Percentiles rank a stretch among this genome's conserved stretches.
These are phyloP conservation scores for Dianthus caryophyllus DNA, from an alignment of 148 eudicot species.

Conservation along the genomic window DNA sequence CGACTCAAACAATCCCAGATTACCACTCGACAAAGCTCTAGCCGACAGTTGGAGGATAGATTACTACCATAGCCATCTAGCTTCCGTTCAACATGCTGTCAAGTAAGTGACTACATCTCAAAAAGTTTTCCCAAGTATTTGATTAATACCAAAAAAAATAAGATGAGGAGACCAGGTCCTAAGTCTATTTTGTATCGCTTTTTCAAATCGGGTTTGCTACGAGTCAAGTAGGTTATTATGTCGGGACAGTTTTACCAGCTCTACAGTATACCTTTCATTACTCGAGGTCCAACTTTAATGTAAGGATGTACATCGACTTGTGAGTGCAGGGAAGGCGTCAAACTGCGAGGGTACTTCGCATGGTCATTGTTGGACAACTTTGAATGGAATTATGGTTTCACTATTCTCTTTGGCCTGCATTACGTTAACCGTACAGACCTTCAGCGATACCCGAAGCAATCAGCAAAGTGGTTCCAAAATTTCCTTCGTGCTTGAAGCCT, in stretches of 20 bases:
- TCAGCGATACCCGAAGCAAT: slow-evolving; percentile 29
- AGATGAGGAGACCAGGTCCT: too few species aligned
- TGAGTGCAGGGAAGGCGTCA: slow-evolving; percentile 24
- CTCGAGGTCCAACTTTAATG: too few species aligned
- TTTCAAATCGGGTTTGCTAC: too few species aligned
- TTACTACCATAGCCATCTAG: slow-evolving; percentile 29
- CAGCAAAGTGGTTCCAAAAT: slow-evolving; percentile 30
- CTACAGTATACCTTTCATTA: too few species aligned
- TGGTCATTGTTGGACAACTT: slow-evolving; percentile 37
- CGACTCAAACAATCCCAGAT: slow-evolving; percentile 15
- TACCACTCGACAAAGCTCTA: slow-evolving; percentile 26
- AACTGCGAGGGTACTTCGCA: slow-evolving; percentile 31
- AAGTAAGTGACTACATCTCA: too few species aligned
- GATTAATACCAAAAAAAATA: too few species aligned
- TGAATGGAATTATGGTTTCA: slow-evolving; percentile 29
- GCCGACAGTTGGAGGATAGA: slow-evolving; percentile 21
- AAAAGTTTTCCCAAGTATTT: too few species aligned
- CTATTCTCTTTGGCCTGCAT: slow-evolving; percentile 25
- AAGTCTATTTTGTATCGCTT: too few species aligned
- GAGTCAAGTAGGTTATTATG: too few species aligned
- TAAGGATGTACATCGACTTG: too few species aligned
- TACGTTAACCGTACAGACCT: slow-evolving; percentile 27
- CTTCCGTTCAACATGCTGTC: slow-evolving; percentile 17
- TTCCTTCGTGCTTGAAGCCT: slow-evolving; percentile 12
- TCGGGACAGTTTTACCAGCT: too few species aligned